Conservation (phyloP, 2,329 filamentous ascomycete genomes). For the Truncatella angustata region DNA sequence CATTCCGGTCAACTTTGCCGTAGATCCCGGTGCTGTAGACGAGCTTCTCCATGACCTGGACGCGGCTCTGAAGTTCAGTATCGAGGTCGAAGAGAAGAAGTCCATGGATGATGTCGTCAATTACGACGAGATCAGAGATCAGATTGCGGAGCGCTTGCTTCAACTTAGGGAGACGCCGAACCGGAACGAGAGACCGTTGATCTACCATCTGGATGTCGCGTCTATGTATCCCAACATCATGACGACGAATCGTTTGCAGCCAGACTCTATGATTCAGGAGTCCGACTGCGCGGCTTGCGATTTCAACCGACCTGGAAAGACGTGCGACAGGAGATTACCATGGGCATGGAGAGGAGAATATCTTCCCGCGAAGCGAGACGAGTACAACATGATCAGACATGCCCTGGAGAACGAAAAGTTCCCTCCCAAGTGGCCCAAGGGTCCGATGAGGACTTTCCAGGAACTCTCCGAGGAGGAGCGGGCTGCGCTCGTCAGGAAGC, state of each 20-base stretch:
- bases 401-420: slow-evolving; percentile 91
- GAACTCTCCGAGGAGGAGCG: slow-evolving; percentile 83
- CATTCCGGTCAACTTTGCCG: slow-evolving; percentile 88
- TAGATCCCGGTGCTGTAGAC: slow-evolving; percentile 87
- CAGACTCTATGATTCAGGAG: slow-evolving; percentile 98
- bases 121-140: slow-evolving; percentile 78
- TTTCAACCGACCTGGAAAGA: slow-evolving; percentile 96
- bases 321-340: slow-evolving; percentile 88
- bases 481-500: slow-evolving; percentile 75
- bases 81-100: slow-evolving; percentile 81
- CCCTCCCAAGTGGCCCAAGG: slow-evolving; percentile 72
- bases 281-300: slow-evolving; percentile 96
- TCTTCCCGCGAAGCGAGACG: slow-evolving; percentile 89
- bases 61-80: slow-evolving; percentile 82
- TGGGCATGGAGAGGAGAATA: slow-evolving; percentile 99
- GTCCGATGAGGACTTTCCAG: slow-evolving; percentile 71
- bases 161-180: slow-evolving; percentile 80
- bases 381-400: slow-evolving; percentile 98
- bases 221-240: slow-evolving; percentile 99
- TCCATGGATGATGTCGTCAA: slow-evolving; percentile 75
- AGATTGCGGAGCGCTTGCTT: slow-evolving; percentile 71
- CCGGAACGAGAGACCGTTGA: slow-evolving; percentile 79
- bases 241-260: slow-evolving; percentile 96
- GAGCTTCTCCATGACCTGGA: slow-evolving; percentile 86
- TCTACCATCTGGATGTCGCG: slow-evolving; percentile 97